Percentiles rank a stretch among this genome's conserved stretches.
Conservation (phyloP, 2,329 filamentous ascomycete species). For the Fusarium pininemorale region DNA sequence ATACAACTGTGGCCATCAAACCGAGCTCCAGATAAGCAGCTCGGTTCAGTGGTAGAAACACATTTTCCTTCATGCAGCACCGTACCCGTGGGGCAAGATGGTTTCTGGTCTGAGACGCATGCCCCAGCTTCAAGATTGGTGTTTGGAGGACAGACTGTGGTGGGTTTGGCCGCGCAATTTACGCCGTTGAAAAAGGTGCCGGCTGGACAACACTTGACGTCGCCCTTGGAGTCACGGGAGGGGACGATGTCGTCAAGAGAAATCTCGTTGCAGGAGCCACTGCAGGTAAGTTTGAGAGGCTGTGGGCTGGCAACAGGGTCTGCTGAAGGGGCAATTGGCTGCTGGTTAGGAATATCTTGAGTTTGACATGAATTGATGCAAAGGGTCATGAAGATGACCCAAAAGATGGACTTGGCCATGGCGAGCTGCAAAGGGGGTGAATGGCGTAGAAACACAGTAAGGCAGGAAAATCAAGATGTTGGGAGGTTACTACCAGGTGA, state of each 20-base stretch:
- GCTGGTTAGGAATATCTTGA: not conserved
- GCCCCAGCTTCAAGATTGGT: too few species aligned
- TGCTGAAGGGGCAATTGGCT: not conserved
- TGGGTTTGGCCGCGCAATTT: not conserved
- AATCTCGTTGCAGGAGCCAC: not conserved
- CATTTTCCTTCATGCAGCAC: too few species aligned
- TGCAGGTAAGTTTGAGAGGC: not conserved
- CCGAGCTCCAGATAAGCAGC: not conserved
- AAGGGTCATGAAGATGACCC: not conserved
- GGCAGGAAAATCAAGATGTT: too few species aligned
- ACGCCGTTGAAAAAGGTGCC: not conserved
- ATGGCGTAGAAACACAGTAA: fast-evolving
- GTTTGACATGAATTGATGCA: not conserved
- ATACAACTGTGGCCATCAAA: not conserved
- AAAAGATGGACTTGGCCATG: not conserved
- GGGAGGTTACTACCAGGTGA: not conserved
- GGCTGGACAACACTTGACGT: not conserved
- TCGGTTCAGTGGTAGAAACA: too few species aligned
- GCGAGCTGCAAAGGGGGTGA: fast-evolving
- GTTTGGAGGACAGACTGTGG: not conserved
- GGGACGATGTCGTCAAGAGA: not conserved
- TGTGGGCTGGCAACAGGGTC: not conserved
- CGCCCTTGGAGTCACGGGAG: not conserved
- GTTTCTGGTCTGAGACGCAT: too few species aligned
- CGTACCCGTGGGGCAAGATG: too few species aligned